Evolutionary conservation across 1,139 yeast genomes (phyloP).

Genomic region (Blastobotrys capitulatus): DNA sequence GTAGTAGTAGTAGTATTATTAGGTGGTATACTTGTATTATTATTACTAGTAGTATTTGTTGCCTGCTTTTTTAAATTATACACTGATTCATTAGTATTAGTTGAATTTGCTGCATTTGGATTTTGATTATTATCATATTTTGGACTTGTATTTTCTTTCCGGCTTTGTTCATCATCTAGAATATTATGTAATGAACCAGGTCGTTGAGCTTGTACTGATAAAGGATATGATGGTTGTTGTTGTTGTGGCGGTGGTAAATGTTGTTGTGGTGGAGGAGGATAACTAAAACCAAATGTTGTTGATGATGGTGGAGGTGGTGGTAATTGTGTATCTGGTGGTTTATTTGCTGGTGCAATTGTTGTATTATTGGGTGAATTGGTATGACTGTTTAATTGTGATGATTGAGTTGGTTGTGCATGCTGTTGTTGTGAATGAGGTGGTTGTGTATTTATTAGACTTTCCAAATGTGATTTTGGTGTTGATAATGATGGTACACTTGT

Average conservation of each 20-base stretch:
- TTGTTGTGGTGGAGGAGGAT: slow-evolving; percentile 2
- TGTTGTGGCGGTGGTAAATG: slow-evolving; percentile 1
- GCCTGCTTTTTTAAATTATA: slow-evolving; percentile 2
- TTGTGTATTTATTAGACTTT: slow-evolving; percentile 10
- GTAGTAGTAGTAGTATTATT: neutral
- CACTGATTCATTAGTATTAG: neutral
- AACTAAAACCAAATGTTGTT: neutral
- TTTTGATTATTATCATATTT: neutral
- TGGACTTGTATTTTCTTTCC: neutral
- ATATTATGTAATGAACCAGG: slow-evolving; percentile 8
- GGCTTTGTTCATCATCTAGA: slow-evolving; percentile 5
- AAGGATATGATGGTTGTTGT: slow-evolving; percentile 4
- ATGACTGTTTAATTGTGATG: neutral
- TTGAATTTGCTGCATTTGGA: neutral
- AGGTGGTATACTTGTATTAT: too few species aligned
- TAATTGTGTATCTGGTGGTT: slow-evolving; percentile 1
- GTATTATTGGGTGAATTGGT: neutral
- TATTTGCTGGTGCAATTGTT: neutral
- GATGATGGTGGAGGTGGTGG: slow-evolving; percentile 1
- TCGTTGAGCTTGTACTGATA: slow-evolving; percentile 9
- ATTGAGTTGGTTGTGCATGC: neutral
- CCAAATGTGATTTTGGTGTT: slow-evolving; percentile 13
- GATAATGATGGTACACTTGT: slow-evolving; percentile 11
- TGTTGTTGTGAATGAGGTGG: neutral
- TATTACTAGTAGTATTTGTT: slow-evolving; percentile 1